Evolutionary conservation across 73 alveolate species (phyloP).

Genomic region (Paramecium octaurelia): DNA sequence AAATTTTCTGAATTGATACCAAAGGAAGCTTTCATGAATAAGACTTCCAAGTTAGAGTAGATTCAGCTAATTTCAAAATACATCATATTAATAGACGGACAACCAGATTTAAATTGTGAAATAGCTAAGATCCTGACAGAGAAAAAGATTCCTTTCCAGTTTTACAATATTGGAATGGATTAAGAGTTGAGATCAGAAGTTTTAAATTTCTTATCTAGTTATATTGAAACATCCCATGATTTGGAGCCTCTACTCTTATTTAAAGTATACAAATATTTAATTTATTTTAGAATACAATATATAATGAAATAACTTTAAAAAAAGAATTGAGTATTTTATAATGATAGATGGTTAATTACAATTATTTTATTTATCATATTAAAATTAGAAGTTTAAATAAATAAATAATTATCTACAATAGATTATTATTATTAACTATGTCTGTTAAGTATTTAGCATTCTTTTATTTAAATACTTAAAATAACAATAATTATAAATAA

Average conservation of each 20-base stretch:
- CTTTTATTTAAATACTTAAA: neutral
- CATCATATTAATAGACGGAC: neutral
- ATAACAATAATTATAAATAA: neutral
- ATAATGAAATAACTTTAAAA: neutral
- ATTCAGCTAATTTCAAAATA: neutral
- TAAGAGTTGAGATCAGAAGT: slow-evolving; percentile 25
- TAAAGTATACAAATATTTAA: neutral
- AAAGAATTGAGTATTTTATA: neutral
- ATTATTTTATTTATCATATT: neutral
- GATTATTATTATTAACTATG: no score
- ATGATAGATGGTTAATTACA: neutral
- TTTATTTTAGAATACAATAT: neutral
- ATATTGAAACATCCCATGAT: neutral
- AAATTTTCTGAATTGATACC: neutral
- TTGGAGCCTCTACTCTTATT: slow-evolving; percentile 3
- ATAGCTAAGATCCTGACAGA: neutral
- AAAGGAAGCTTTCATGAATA: neutral
- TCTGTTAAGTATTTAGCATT: no score
- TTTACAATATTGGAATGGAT: neutral
- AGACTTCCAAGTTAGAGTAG: neutral
- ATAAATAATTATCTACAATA: no score
- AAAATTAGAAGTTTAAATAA: no score
- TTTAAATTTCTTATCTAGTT: neutral
- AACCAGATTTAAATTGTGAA: neutral
- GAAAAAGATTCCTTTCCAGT: neutral